Percentiles rank a stretch among this genome's conserved stretches.
These are phyloP conservation scores for Candida maris DNA, from an alignment of 805 yeast species.

Conservation along the genomic window DNA sequence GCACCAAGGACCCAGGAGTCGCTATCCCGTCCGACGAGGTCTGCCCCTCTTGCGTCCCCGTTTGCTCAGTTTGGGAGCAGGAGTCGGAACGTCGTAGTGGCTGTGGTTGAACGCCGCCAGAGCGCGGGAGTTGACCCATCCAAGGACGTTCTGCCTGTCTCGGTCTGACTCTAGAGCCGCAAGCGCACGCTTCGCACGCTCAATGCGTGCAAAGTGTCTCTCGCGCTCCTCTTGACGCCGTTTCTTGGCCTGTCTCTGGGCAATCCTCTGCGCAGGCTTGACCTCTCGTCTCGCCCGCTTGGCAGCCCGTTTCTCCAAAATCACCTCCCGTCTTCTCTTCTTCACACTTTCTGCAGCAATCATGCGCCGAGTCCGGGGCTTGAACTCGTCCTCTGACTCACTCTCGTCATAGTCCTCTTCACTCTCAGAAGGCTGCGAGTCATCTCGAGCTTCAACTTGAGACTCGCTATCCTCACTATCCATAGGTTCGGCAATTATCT, in stretches of 20 bases:
- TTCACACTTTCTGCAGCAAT: conserved; percentile 21
- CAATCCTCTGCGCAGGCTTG: conserved; percentile 35
- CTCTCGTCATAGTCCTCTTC: conserved; percentile 12
- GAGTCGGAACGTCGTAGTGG: conserved; percentile 50
- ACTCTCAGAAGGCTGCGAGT: conserved; percentile 19
- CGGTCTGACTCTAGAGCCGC: conserved; percentile 35
- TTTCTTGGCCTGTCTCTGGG: conserved; percentile 33
- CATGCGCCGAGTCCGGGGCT: conserved; percentile 36
- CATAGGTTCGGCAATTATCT: conserved; percentile 36
- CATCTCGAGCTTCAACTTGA: conserved; percentile 11
- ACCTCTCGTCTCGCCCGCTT: conserved; percentile 30
- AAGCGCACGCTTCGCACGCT: conserved; percentile 28
- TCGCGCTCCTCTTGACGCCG: conserved; percentile 32
- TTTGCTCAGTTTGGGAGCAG: conserved; percentile 12
- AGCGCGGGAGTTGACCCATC: conserved; percentile 63
- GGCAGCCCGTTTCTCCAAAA: conserved; percentile 25
- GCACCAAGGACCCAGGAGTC: too few species aligned
- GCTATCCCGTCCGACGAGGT: background rate
- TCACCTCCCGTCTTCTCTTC: conserved; percentile 31
- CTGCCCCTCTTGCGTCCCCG: conserved; percentile 14
- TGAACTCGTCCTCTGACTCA: conserved; percentile 18
- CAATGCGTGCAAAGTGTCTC: conserved; percentile 26
- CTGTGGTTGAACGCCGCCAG: conserved; percentile 46
- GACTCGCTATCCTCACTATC: conserved; percentile 30
- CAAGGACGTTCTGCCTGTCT: conserved; percentile 44